Evolutionary conservation across 495 filamentous ascomycete species (phyloP), one percentile per base, ranked within the genome.

Genomic region (Neohortaea acidophila): DNA sequence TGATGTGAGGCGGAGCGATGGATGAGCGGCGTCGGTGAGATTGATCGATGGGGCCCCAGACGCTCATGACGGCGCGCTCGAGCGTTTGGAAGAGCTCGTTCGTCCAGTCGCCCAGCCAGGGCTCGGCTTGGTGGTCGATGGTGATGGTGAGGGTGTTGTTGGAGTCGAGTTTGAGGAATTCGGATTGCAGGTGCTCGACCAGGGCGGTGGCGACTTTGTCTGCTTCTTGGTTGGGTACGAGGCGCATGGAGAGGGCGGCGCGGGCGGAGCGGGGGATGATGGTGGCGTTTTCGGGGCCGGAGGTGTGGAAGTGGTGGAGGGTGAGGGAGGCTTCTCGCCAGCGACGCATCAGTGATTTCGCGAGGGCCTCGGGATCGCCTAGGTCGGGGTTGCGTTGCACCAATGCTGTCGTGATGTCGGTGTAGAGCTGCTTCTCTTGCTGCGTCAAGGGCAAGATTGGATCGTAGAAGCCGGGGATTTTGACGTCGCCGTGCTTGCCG

Each of bases 241-340:
- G 73, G 13, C 89, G 82, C 24, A 97, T 68, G 3, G 87, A 94
- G 14, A 97, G 68, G 40, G 80, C 74, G 2, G 84, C 87, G 29
- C 74, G 81, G 7, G 87, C 91, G 34, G 78, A 70, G 36, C 80
- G 76, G 24, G 86, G 85, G 45, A 97, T 93, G 19, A 94, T 73
- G 10, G 84, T 84, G 2, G 82, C 80, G 48, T 83, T 79, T 20
- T 66, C 59, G 1, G 81, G 79, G 0, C 81, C 81, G 8, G 84
- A 87, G 0, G 91, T 86, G 44, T 89, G 83, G 53, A 94, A 77
- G 17, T 84, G 79, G 53, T 96, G 91, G 30, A 96, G 77, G 0
- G 89, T 96, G 19, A 96, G 64, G 14, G 86, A 87, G 0, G 91
- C 83, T 51, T 94, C 85, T n/a, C 85, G 79, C 89, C 89, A 97